Conservation (phyloP, 2,329 filamentous ascomycete genomes). For the Diaporthe destruens region DNA sequence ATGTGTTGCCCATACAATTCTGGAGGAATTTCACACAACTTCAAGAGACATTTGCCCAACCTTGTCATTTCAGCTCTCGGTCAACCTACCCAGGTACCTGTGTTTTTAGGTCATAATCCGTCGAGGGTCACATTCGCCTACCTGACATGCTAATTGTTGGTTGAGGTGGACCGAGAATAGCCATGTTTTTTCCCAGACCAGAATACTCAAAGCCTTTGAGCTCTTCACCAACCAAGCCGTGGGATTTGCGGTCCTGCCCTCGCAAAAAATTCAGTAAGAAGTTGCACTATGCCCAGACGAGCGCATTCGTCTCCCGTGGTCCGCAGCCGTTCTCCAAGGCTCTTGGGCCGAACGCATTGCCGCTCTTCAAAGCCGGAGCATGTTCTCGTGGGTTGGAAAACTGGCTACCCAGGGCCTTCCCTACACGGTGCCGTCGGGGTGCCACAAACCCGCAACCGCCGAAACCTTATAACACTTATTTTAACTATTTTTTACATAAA, state of each 20-base stretch:
- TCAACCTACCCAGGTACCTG: background rate
- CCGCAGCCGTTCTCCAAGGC: slow-evolving; percentile 7
- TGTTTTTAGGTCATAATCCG: background rate
- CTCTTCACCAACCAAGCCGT: background rate
- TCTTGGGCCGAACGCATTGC: background rate
- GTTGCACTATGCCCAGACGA: background rate
- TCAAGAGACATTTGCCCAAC: no score
- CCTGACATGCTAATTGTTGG: background rate
- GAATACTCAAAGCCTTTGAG: background rate
- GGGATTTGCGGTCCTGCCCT: background rate
- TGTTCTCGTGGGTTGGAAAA: slow-evolving; percentile 14
- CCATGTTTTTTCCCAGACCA: no score
- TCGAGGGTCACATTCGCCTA: background rate
- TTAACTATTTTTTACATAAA: no score
- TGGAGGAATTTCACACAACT: no score
- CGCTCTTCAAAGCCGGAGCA: background rate
- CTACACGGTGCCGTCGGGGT: no score
- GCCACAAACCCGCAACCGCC: no score
- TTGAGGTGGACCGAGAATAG: background rate
- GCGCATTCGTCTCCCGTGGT: background rate
- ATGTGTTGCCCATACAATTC: no score
- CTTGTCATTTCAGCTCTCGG: background rate
- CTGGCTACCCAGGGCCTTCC: background rate
- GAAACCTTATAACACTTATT: no score
- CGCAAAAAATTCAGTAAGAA: background rate